phyloP scores from a whole-genome alignment of 371 early-diverging fungal species.

The Nematocida ironsii region DNA sequence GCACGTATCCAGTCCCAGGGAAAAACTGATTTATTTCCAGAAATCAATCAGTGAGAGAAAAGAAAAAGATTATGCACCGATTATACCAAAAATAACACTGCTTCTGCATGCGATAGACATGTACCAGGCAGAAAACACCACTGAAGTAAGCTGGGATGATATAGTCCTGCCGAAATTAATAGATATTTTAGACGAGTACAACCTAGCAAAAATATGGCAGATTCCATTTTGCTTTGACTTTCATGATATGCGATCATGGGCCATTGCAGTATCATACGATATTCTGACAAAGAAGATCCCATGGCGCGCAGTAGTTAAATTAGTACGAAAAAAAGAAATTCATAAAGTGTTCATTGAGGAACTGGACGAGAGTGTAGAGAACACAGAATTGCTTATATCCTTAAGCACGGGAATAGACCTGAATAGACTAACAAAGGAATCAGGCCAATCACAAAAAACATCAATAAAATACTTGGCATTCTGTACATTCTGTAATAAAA shows the following conservation, averaged over 20 bases:
- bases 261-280: constrained; percentile 1
- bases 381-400: constrained; percentile 2
- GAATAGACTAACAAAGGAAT: background rate
- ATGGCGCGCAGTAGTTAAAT: constrained; percentile 9
- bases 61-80: background rate
- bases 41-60: background rate
- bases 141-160: background rate
- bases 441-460: background rate
- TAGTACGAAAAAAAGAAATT: background rate
- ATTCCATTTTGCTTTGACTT: constrained; percentile 27
- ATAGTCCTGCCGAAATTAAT: constrained; percentile 7
- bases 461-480: background rate
- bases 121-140: background rate
- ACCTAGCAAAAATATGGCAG: constrained; percentile 1
- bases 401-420: constrained; percentile 9
- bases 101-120: background rate
- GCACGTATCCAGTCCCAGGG: constrained; percentile 9
- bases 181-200: constrained; percentile 2
- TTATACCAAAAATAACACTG: background rate
- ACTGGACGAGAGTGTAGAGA: background rate
- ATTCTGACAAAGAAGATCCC: background rate
- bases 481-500: constrained; percentile 27
- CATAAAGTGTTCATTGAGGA: background rate
- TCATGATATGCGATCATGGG: constrained; percentile 15
- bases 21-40: constrained; percentile 2